Conservation (phyloP, 805 yeast species). For the Clavispora fructus region DNA sequence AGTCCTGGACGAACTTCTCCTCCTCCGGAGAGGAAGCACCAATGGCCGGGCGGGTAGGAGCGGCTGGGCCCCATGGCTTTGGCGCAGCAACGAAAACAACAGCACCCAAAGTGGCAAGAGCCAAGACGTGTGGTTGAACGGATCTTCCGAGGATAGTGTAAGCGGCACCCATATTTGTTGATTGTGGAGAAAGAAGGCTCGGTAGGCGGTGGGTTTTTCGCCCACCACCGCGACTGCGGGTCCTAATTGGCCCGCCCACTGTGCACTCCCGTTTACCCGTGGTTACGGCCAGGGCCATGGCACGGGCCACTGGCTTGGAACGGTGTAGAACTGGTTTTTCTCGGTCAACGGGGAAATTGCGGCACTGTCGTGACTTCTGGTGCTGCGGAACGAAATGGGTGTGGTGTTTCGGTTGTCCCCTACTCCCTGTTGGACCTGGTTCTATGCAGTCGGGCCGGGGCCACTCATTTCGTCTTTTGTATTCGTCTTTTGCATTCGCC, state of each 20-base stretch:
- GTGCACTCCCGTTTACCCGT: not conserved
- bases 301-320: too few species aligned
- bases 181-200: conserved; percentile 1
- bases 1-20: conserved; percentile 68
- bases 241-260: not conserved
- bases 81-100: conserved; percentile 61
- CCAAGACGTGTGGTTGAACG: conserved; percentile 76
- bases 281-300: too few species aligned
- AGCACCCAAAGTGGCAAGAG: conserved; percentile 74
- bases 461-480: too few species aligned
- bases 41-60: conserved; percentile 61
- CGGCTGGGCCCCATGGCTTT: conserved; percentile 66
- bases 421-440: too few species aligned
- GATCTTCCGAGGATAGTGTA: conserved; percentile 81
- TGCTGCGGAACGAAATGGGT: too few species aligned
- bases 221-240: not conserved
- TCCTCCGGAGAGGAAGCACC: conserved; percentile 82
- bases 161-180: conserved; percentile 67
- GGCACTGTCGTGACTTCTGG: not conserved
- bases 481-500: too few species aligned
- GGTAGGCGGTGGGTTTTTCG: not conserved
- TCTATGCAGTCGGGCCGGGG: too few species aligned
- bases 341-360: too few species aligned
- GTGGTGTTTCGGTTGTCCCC: too few species aligned
- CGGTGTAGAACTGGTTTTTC: too few species aligned